phyloP scores from a whole-genome alignment of 2,329 filamentous ascomycete genomes.

The Periconia digitata region DNA sequence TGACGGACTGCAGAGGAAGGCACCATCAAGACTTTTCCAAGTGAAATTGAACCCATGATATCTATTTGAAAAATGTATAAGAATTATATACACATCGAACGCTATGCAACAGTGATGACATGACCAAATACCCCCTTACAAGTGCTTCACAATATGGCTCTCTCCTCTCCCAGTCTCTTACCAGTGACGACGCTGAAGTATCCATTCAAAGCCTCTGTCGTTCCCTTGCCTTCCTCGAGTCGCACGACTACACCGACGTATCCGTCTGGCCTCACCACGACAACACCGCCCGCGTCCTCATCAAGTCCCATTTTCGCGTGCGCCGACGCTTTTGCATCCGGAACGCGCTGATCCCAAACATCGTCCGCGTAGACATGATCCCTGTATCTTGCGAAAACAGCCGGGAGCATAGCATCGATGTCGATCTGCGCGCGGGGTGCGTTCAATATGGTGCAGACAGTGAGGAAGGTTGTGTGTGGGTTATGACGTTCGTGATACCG shows the following conservation, averaged over 20 bases:
- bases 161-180: slow-evolving; percentile 54
- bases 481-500: slow-evolving; percentile 77
- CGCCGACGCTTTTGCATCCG: slow-evolving; percentile 70
- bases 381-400: slow-evolving; percentile 70
- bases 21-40: too few relatives aligned
- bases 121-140: background rate
- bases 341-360: slow-evolving; percentile 69
- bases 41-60: too few relatives aligned
- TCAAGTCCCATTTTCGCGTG: slow-evolving; percentile 86
- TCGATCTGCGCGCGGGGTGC: slow-evolving; percentile 69
- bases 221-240: slow-evolving; percentile 74
- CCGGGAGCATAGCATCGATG: slow-evolving; percentile 70
- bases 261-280: slow-evolving; percentile 83
- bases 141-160: slow-evolving; percentile 28
- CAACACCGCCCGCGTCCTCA: slow-evolving; percentile 71
- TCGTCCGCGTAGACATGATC: slow-evolving; percentile 89
- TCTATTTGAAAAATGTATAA: background rate
- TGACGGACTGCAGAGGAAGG: background rate
- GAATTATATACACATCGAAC: background rate
- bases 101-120: background rate
- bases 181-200: slow-evolving; percentile 77
- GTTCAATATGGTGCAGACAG: slow-evolving; percentile 75
- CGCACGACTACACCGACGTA: slow-evolving; percentile 78
- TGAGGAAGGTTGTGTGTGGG: slow-evolving; percentile 82
- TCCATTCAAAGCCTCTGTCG: slow-evolving; percentile 78